Base-by-base conservation (phyloP, 148 eudicot species). In the Rhododendron griersonianum region DNA sequence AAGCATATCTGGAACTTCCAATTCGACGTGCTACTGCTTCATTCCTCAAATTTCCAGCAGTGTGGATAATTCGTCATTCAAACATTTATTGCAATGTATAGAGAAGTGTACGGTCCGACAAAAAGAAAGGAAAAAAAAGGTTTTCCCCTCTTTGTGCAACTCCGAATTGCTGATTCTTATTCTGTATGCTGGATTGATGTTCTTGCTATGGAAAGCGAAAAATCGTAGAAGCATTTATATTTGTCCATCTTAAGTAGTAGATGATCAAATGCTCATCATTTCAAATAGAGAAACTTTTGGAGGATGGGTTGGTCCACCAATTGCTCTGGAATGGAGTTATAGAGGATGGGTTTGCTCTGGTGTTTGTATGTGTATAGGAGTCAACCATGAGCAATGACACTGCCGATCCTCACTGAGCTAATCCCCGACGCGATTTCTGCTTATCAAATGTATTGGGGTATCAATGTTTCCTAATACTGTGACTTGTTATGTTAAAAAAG, bases 81-180 rank as follows among this genome's bases (percentile, higher is more conserved):
- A 39, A 78, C 80, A 25, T 83, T 15, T 51, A 21, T 48, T 47
- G 83, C 78, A 39, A 30, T 87, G 86, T 87, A 87, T 78, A 87
- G 71, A 87, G 78, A 37, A 73, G 28, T 78, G 21, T 11, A 53
- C 51, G 55, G 39, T 19, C 13, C 18, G 18, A 14, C 37, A 25
- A 45, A 25, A 37, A 67, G 35, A 0, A 25, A 82, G 19, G 37
- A 11, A 39, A 75, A 21, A 21, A 39, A 75, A 39, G 25, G 79
- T 47, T 80, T 80, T 21, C 41, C 81, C 61, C 59, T 25, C 41
- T 50, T 16, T 13, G 61, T 80, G 7, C 4, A 0, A 14, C 9
- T 79, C 30, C 25, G 25, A 77, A 8, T 44, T 39, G 50, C 1
- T 19, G 51, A 10, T 41, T 19, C 18, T 77, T 19, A 2, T 39